A percentile compares a stretch with the other conserved stretches of the same genome.
Conservation (phyloP, 768 basidiomycete species). For the Rhizopogon salebrosus region DNA sequence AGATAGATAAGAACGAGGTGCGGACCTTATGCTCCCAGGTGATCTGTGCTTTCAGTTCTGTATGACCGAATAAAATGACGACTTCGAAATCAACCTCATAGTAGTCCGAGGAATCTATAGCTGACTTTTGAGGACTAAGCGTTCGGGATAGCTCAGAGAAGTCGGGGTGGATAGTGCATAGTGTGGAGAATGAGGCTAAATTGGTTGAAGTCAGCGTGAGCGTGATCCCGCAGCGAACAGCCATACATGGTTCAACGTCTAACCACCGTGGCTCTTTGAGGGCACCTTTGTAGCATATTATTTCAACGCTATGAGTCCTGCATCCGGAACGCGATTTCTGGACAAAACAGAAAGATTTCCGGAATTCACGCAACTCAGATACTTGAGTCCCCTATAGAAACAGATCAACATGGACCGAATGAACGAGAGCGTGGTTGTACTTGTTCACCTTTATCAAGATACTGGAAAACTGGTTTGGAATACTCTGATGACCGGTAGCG, state of each 20-base stretch:
- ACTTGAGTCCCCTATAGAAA: slow-evolving; percentile 16
- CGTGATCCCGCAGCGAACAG: background rate
- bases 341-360: background rate
- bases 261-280: slow-evolving; percentile 3
- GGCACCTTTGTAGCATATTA: slow-evolving; percentile 6
- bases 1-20: background rate
- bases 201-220: background rate
- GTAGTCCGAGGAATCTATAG: slow-evolving; percentile 4
- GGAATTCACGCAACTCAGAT: slow-evolving; percentile 9
- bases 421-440: background rate
- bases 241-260: slow-evolving; percentile 5
- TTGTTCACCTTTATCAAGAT: slow-evolving; percentile 34
- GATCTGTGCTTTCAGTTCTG: slow-evolving; percentile 37
- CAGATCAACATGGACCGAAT: slow-evolving; percentile 4
- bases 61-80: slow-evolving; percentile 30
- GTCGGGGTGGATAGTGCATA: slow-evolving; percentile 3
- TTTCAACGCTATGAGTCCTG: background rate
- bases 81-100: slow-evolving; percentile 25
- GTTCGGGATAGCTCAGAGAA: background rate
- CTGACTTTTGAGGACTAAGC: background rate
- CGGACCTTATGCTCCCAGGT: slow-evolving; percentile 33
- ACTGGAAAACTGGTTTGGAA: slow-evolving; percentile 31
- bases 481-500: too few species aligned
- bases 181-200: slow-evolving; percentile 5
- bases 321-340: background rate